Conservation (phyloP, 768 basidiomycete genomes). For the Tylopilus cervinicoccineus region DNA sequence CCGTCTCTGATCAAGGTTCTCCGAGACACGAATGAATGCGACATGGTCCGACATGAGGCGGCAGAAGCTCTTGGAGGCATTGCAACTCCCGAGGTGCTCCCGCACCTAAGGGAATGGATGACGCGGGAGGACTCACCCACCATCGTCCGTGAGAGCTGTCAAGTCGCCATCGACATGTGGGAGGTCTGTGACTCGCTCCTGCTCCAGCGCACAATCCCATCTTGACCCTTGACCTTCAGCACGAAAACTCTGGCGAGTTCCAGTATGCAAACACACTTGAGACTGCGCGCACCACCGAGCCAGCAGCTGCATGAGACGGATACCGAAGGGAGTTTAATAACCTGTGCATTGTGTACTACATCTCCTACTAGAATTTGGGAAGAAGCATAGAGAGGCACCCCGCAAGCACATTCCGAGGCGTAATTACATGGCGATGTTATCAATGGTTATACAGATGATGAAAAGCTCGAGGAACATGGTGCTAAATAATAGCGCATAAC, state of each 20-base stretch:
- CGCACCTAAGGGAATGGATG: conserved; percentile 84
- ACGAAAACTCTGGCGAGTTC: conserved; percentile 78
- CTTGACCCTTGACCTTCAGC: conserved; percentile 36
- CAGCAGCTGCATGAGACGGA: conserved; percentile 12
- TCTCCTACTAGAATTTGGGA: neutral
- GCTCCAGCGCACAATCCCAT: neutral
- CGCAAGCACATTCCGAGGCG: neutral
- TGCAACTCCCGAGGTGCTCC: conserved; percentile 86
- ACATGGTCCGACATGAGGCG: conserved; percentile 98
- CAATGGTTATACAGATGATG: neutral
- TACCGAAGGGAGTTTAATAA: neutral
- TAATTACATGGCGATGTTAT: neutral
- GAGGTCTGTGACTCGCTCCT: conserved; percentile 50
- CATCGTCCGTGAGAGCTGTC: conserved; percentile 94
- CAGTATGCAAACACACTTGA: conserved; percentile 65
- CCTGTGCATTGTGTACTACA: neutral
- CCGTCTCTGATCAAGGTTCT: conserved; percentile 80
- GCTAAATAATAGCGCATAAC: neutral
- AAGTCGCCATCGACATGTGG: conserved; percentile 97
- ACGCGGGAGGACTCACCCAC: conserved; percentile 70
- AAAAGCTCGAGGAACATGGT: too few species aligned
- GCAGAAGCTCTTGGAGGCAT: conserved; percentile 99
- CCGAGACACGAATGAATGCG: conserved; percentile 67
- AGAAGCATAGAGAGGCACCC: neutral
- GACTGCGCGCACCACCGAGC: conserved; percentile 6